Base-by-base conservation (phyloP, 176 grass and related monocot species). In the Elaeis guineensis region DNA sequence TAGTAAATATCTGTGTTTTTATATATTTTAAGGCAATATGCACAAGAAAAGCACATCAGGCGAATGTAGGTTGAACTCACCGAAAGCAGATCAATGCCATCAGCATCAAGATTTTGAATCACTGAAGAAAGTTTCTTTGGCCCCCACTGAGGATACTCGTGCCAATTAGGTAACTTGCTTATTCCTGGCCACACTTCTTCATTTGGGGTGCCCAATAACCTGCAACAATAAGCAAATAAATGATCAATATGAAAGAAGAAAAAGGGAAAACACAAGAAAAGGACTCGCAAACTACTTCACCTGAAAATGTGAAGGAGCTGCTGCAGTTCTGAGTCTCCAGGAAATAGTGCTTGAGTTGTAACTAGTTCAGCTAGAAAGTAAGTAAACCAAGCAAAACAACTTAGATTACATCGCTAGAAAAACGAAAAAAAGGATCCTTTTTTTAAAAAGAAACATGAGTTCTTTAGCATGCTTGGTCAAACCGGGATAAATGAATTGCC, bases 291-390 rank as follows among this genome's bases (percentile, higher is more conserved):
- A 44, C 35, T 14, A 69, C 52, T 63, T 69, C 73, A 85, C 93
- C 90, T 92, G 84, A 98, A 98, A 59, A 98, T 98, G 67, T 92
- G 88, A 52, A 98, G 76, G 20, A 98, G 84, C 73, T 98, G 93
- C 63, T 98, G 93, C 56, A 92, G 44, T 77, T 98, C 93, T 11
- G 93, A 98, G 53, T 98, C 93, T 17, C 87, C 84, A 16, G 78
- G 65, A 68, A 92, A 89, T 26, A 98, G 76, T 17, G 93, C 70
- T 49, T 85, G 74, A 35, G 61, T 98, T 2, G 87, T 98, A 25
- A 89, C 68, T 61, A 92, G 15, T 59, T 92, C 93, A 68, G 93
- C 93, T 98, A 69, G 32, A 18, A 79, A 74, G 75, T 49, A 77
- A 63, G 4, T 52, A 22, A 23, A 21, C 48, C 54, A 32, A 63